Conservation (phyloP, 2,329 filamentous ascomycete species). For the Colletotrichum orchidophilum region DNA sequence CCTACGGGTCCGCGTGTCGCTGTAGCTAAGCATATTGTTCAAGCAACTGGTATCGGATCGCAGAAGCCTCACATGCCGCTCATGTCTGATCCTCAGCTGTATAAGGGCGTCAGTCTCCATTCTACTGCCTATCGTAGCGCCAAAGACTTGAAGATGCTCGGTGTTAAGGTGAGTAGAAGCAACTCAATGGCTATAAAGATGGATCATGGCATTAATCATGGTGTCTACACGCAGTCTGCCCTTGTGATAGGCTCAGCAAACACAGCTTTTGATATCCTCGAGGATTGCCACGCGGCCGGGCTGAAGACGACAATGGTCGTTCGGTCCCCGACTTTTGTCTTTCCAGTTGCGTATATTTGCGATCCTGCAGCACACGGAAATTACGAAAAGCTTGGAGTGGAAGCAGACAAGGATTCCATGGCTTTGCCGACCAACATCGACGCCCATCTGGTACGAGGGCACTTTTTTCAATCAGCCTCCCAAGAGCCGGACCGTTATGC, state of each 20-base stretch:
- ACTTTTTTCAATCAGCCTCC: neutral
- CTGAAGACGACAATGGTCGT: slow-evolving; percentile 45
- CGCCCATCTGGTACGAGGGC: neutral
- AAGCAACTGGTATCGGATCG: slow-evolving; percentile 38
- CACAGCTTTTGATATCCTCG: slow-evolving; percentile 50
- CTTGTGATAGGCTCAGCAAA: slow-evolving; percentile 50
- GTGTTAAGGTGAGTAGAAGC: neutral
- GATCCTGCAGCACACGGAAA: neutral
- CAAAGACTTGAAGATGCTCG: neutral
- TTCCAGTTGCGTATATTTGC: slow-evolving; percentile 41
- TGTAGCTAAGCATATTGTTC: slow-evolving; percentile 39
- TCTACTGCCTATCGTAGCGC: slow-evolving; percentile 1
- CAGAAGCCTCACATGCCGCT: slow-evolving; percentile 38
- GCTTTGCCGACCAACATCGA: slow-evolving; percentile 7
- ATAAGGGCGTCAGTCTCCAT: slow-evolving; percentile 1
- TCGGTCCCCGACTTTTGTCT: slow-evolving; percentile 46
- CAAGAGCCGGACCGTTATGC: slow-evolving; percentile 20
- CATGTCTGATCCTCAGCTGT: slow-evolving; percentile 25
- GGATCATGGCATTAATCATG: neutral
- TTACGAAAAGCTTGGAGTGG: slow-evolving; percentile 32
- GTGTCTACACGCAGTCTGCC: slow-evolving; percentile 35
- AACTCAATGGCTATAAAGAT: neutral
- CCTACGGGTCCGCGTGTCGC: slow-evolving; percentile 16
- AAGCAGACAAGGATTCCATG: neutral
- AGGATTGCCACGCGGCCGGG: slow-evolving; percentile 43